phyloP scores from a whole-genome alignment of 2,329 filamentous ascomycete species.

The Pyrenochaeta sp. region DNA sequence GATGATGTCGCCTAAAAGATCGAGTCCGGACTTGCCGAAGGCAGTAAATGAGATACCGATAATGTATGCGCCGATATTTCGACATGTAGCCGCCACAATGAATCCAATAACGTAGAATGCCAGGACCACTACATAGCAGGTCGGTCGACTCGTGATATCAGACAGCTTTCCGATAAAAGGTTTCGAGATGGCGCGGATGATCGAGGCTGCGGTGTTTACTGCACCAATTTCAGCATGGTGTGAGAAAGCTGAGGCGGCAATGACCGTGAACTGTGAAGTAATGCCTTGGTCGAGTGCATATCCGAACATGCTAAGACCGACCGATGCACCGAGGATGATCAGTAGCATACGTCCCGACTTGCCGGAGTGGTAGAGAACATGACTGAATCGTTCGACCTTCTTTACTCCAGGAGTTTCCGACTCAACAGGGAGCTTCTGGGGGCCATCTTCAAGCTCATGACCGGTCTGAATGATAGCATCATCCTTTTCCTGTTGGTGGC shows the following conservation, averaged over 20 bases:
- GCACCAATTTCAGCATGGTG: conserved; percentile 22
- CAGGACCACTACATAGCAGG: conserved; percentile 51
- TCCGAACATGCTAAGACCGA: conserved; percentile 40
- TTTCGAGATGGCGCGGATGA: conserved; percentile 32
- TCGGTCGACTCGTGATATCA: conserved; percentile 36
- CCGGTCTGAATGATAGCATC: conserved; percentile 1
- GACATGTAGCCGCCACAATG: conserved; percentile 19
- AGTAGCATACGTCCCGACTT: conserved; percentile 25
- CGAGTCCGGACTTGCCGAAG: conserved; percentile 38
- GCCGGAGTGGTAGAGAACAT: conserved; percentile 32
- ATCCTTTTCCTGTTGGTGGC: background rate
- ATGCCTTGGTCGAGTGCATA: conserved; percentile 33
- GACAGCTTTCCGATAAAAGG: conserved; percentile 31
- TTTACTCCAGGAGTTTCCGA: conserved; percentile 17
- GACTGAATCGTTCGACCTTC: conserved; percentile 39
- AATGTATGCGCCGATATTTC: conserved; percentile 28
- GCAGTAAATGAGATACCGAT: conserved; percentile 37
- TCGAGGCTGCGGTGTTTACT: conserved; percentile 21
- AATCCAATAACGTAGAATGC: conserved; percentile 37
- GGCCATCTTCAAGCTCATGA: conserved; percentile 1
- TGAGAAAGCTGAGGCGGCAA: conserved; percentile 28
- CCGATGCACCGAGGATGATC: conserved; percentile 26
- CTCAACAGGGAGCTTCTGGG: conserved; percentile 6
- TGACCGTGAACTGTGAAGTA: conserved; percentile 26
- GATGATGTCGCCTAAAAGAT: conserved; percentile 39